Conservation (phyloP, 2,329 filamentous ascomycete genomes). For the Pseudogymnoascus sp. region DNA sequence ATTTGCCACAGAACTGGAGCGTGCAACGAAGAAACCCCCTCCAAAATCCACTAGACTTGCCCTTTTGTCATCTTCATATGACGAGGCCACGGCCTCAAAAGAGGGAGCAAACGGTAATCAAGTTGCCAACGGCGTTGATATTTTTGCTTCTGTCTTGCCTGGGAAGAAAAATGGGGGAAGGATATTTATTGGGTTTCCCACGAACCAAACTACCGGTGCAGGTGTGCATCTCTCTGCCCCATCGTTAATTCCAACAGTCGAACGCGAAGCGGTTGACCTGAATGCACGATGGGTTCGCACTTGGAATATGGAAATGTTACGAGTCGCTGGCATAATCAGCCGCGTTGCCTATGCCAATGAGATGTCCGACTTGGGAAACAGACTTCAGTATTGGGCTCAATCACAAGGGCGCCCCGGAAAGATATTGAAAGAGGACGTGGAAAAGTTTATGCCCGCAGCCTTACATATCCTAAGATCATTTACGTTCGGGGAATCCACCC, state of each 20-base stretch:
- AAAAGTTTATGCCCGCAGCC: conserved; percentile 66
- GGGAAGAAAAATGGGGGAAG: conserved; percentile 73
- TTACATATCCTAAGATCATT: conserved; percentile 81
- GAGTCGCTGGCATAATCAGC: conserved; percentile 82
- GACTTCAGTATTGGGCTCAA: conserved; percentile 43
- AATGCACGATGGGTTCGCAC: conserved; percentile 91
- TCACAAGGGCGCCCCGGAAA: conserved; percentile 37
- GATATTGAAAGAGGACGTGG: conserved; percentile 55
- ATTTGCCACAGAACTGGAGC: conserved; percentile 79
- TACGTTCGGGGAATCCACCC: conserved; percentile 82
- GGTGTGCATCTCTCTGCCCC: conserved; percentile 92
- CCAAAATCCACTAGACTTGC: conserved; percentile 80
- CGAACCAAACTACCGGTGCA: conserved; percentile 90
- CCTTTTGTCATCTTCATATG: conserved; percentile 84
- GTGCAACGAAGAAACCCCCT: conserved; percentile 94
- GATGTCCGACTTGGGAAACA: conserved; percentile 66
- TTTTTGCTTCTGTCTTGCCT: conserved; percentile 86
- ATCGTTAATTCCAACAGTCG: conserved; percentile 93
- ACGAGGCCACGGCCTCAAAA: conserved; percentile 60
- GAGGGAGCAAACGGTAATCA: conserved; percentile 36
- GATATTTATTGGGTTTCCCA: conserved; percentile 96
- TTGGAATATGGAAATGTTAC: conserved; percentile 92
- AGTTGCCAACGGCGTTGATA: conserved; percentile 56
- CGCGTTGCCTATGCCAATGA: conserved; percentile 82
- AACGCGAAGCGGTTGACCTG: conserved; percentile 91